Conservation (phyloP, 2,329 filamentous ascomycete species). For the Pseudopyricularia cyperi region DNA sequence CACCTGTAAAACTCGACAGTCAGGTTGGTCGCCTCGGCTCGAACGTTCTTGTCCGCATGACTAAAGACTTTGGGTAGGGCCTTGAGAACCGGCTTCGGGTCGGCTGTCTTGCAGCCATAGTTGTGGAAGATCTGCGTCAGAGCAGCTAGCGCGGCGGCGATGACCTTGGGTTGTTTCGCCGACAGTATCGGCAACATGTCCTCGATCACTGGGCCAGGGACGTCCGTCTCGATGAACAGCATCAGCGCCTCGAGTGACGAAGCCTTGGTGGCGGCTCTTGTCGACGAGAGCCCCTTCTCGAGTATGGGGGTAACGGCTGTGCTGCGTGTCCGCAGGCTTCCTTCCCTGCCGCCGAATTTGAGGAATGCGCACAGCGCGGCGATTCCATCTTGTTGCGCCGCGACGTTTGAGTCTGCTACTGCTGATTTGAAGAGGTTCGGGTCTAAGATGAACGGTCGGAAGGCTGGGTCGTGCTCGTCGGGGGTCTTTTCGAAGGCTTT, state of each 20-base stretch:
- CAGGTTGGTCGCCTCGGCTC: constrained; percentile 82
- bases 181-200: constrained; percentile 73
- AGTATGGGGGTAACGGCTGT: constrained; percentile 66
- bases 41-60: constrained; percentile 95
- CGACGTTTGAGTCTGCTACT: constrained; percentile 89
- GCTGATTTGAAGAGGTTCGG: constrained; percentile 82
- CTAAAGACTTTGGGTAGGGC: constrained; percentile 81
- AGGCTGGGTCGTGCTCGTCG: constrained; percentile 74
- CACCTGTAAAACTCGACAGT: constrained; percentile 93
- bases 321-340: constrained; percentile 63
- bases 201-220: constrained; percentile 73
- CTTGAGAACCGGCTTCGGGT: constrained; percentile 88
- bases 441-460: constrained; percentile 78
- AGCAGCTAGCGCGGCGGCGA: constrained; percentile 57
- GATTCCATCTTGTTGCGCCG: constrained; percentile 88
- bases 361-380: constrained; percentile 81
- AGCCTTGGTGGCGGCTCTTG: constrained; percentile 77
- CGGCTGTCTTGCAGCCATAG: constrained; percentile 87
- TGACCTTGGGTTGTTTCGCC: constrained; percentile 84
- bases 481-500: constrained; percentile 77
- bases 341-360: constrained; percentile 74
- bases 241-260: constrained; percentile 77
- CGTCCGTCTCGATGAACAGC: constrained; percentile 82
- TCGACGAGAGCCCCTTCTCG: constrained; percentile 84
- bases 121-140: constrained; percentile 80